A percentile compares a stretch with the other conserved stretches of the same genome.
These are phyloP conservation scores for Uncinocarpus reesii DNA, from an alignment of 2,329 filamentous ascomycete species.

Conservation along the genomic window DNA sequence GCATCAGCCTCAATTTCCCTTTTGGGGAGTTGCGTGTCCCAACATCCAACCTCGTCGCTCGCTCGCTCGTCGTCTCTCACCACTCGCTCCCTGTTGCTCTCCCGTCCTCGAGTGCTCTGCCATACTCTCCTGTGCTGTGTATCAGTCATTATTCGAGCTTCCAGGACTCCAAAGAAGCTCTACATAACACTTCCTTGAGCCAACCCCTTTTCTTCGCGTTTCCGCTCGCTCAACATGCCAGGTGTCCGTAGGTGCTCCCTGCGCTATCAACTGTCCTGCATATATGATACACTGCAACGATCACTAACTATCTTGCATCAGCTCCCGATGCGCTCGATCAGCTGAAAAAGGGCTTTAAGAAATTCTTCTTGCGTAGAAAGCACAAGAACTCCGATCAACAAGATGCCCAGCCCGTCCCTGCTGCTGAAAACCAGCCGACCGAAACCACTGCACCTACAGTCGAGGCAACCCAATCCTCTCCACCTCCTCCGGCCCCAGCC, in stretches of 20 bases:
- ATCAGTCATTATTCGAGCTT: background rate
- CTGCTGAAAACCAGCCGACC: conserved; percentile 13
- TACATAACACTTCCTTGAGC: background rate
- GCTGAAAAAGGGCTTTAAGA: conserved; percentile 28
- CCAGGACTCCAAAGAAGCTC: background rate
- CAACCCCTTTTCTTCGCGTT: background rate
- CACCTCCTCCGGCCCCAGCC: conserved; percentile 14
- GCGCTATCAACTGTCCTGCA: background rate
- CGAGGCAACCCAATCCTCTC: conserved; percentile 15
- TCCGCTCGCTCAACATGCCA: conserved; percentile 22
- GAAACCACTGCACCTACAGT: conserved; percentile 10
- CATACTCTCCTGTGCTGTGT: background rate
- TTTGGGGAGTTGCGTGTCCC: conserved; percentile 11
- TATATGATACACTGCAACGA: background rate
- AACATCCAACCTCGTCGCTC: background rate
- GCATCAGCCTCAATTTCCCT: background rate
- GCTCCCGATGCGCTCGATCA: conserved; percentile 26
- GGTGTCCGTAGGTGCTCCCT: conserved; percentile 26
- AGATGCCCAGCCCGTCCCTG: conserved; percentile 11
- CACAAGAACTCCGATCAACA: conserved; percentile 20
- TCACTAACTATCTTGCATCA: conserved; percentile 13
- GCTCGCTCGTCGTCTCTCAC: background rate
- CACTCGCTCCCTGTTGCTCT: background rate
- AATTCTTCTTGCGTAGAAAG: conserved; percentile 25
- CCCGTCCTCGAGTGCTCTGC: background rate